These are phyloP conservation scores for Ilyonectria mors-panacis DNA, from an alignment of 2,329 filamentous ascomycete species.

Conservation along the genomic window DNA sequence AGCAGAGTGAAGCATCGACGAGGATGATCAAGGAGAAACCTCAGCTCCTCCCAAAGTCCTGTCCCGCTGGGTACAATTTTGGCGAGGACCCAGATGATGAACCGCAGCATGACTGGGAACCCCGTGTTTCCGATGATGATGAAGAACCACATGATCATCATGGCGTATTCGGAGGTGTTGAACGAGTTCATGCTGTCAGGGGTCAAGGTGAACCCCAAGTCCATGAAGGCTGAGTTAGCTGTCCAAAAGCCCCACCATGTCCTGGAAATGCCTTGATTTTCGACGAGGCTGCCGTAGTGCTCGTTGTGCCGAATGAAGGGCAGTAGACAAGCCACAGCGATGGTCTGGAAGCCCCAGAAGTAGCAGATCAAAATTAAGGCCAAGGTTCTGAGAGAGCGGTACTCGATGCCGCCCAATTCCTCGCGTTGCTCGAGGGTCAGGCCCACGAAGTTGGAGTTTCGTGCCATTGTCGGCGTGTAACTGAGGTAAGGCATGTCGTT, in stretches of 20 bases:
- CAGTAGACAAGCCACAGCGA: slow-evolving; percentile 80
- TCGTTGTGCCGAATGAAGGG: slow-evolving; percentile 83
- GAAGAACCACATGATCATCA: slow-evolving; percentile 85
- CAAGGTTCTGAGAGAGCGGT: slow-evolving; percentile 89
- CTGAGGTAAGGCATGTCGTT: slow-evolving; percentile 88
- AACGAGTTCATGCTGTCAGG: slow-evolving; percentile 96
- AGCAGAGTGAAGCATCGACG: slow-evolving; percentile 95
- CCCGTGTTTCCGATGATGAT: slow-evolving; percentile 97
- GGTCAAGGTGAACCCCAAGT: slow-evolving; percentile 93
- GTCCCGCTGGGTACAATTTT: slow-evolving; percentile 75
- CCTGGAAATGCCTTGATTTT: slow-evolving; percentile 71
- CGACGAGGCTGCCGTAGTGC: slow-evolving; percentile 77
- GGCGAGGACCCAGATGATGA: slow-evolving; percentile 89
- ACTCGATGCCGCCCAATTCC: slow-evolving; percentile 96
- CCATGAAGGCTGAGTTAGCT: slow-evolving; percentile 89
- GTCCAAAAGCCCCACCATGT: slow-evolving; percentile 97
- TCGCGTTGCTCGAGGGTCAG: slow-evolving; percentile 92
- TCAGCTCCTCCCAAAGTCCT: slow-evolving; percentile 89
- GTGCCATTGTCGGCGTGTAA: slow-evolving; percentile 91
- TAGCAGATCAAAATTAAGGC: slow-evolving; percentile 84
- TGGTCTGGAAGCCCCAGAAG: slow-evolving; percentile 85
- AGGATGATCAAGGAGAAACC: slow-evolving; percentile 93
- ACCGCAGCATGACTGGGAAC: slow-evolving; percentile 93
- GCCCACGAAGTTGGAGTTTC: slow-evolving; percentile 93
- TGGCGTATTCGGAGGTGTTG: slow-evolving; percentile 79